These are phyloP conservation scores for Adansonia digitata DNA, from an alignment of 345 rosid species.

Conservation along the genomic window DNA sequence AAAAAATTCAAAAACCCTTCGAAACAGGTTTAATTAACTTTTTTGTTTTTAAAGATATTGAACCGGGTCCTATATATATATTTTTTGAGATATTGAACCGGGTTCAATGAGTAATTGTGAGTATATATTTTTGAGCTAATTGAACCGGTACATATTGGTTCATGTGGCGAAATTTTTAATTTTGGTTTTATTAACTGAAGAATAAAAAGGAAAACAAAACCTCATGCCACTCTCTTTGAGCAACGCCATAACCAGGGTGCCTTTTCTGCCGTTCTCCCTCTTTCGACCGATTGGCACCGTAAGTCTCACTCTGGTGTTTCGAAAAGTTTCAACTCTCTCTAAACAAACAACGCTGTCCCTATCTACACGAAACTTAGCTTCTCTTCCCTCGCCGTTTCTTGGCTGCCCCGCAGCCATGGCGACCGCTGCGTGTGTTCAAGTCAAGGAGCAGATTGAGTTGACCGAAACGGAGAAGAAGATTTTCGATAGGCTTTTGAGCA, in stretches of 20 bases:
- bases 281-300: conserved; percentile 3
- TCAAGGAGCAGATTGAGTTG: conserved; percentile 57
- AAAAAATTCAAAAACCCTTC: too few relatives aligned
- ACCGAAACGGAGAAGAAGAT: conserved; percentile 59
- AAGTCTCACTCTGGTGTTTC: conserved; percentile 15
- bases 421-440: conserved; percentile 22
- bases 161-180: too few relatives aligned
- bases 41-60: too few relatives aligned
- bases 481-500: conserved; percentile 63
- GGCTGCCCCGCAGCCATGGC: conserved; percentile 30
- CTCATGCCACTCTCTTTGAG: conserved; percentile 14
- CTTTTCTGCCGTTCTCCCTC: conserved; percentile 23
- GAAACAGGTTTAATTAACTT: too few relatives aligned
- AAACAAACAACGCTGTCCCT: background rate
- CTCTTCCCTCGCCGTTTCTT: conserved; percentile 10
- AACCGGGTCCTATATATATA: too few relatives aligned
- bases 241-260: conserved; percentile 25
- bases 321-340: conserved; percentile 3
- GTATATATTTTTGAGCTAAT: too few relatives aligned
- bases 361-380: background rate
- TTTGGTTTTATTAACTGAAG: too few relatives aligned
- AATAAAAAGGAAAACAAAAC: too few relatives aligned
- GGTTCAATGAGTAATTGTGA: too few relatives aligned
- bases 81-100: too few relatives aligned
- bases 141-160: too few relatives aligned